Evolutionary conservation across 495 filamentous ascomycete genomes (phyloP), one percentile per base, ranked within the genome.

Genomic region (Aspergillus asperescens): DNA sequence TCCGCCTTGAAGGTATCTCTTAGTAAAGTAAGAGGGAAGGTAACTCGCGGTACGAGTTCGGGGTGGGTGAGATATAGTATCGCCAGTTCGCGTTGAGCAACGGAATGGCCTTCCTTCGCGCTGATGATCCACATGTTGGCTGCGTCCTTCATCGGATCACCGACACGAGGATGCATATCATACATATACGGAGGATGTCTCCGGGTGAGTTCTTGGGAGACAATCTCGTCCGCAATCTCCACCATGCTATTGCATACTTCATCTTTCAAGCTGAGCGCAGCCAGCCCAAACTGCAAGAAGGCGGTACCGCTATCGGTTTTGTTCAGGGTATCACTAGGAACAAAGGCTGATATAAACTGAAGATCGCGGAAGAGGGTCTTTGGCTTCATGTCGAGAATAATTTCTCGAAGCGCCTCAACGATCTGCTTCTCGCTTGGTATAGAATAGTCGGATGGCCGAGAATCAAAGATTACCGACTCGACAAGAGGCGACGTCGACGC

Each of bases 51-150:
- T 3, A 98, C 81, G 18, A 93, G 79, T 63, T 93, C 88, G 1
- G 93, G 91, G 60, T 95, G 88, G 8, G 90, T 95, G 22, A 98
- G 81, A 59, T 96, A 96, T 55, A 96, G 86, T 50, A 94, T 91
- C 2, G 88, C 93, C 18, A 98, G 80, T 69, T 98, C 93, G 47
- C 93, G 84, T 65, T 95, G 88, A n/a, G 93, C 93, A 18, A 87
- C 88, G 7, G 92, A 79, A 59, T 94, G 84, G 27, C 92, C 90
- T 67, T 98, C 93, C 70, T 90, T 92, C 8, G 93, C 93, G 6
- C 90, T 90, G 63, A 95, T 95, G 54, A 87, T 88, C 83, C 88
- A 94, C 84, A 98, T 93, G 48, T 77, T 77, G 2, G 89, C 93
- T 3, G 92, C 93, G 64, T 96, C 89, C 48, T 85, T 80, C 62